Percentiles rank a stretch among this genome's conserved stretches.
Evolutionary conservation across 345 rosid genomes (phyloP).

Genomic region (Erysimum cheiranthoides): DNA sequence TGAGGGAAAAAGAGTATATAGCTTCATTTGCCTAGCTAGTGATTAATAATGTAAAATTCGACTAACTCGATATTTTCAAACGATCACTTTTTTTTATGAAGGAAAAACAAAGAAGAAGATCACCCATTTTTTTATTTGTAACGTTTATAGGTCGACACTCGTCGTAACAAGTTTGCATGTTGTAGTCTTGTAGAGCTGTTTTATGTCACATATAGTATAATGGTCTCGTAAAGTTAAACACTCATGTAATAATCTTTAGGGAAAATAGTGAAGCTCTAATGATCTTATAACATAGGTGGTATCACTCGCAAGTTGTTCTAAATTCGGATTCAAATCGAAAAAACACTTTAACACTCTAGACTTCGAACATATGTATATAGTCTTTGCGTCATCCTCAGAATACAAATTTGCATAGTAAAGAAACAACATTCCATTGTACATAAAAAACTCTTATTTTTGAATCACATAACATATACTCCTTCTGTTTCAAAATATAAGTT

Average conservation of each 20-base stretch:
- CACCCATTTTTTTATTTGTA: background rate
- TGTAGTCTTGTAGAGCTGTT: background rate
- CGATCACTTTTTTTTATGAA: too few species aligned
- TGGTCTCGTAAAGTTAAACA: background rate
- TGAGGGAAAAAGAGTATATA: too few species aligned
- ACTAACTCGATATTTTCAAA: too few species aligned
- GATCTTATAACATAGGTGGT: background rate
- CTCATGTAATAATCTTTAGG: background rate
- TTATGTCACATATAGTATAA: background rate
- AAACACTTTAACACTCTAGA: background rate
- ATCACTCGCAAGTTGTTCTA: background rate
- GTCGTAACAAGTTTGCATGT: background rate
- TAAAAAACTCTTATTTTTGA: slow-evolving; percentile 3
- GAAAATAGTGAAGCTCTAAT: background rate
- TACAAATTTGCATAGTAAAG: background rate
- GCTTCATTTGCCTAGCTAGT: too few species aligned
- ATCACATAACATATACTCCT: background rate
- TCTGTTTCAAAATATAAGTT: too few species aligned
- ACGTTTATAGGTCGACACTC: background rate
- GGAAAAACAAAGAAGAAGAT: too few species aligned
- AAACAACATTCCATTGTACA: background rate
- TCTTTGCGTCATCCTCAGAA: background rate
- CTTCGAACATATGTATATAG: too few species aligned
- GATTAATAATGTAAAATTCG: too few species aligned
- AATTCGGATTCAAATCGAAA: background rate